These are phyloP conservation scores for Saccharomyces mikatae DNA, from an alignment of 805 yeast species.

Conservation along the genomic window DNA sequence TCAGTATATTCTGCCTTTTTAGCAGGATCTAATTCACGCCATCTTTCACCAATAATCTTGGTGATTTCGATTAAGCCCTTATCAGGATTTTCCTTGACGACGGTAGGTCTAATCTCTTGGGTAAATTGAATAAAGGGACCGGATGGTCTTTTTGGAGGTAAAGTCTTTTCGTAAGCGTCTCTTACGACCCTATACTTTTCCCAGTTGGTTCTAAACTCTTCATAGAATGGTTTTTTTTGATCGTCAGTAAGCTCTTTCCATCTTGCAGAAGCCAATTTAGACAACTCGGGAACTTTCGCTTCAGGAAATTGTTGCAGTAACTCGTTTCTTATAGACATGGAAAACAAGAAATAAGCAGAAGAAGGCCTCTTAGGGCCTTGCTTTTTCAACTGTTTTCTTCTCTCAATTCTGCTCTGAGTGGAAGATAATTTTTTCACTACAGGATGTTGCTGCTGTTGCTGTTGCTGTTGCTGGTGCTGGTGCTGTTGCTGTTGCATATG, in stretches of 20 bases:
- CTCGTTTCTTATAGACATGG: slow-evolving; percentile 29
- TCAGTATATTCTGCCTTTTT: slow-evolving; percentile 29
- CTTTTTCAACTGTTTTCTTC: slow-evolving; percentile 29
- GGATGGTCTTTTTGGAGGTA: slow-evolving; percentile 34
- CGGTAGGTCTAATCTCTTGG: slow-evolving; percentile 29
- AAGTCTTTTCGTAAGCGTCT: slow-evolving; percentile 29
- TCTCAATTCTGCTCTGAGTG: slow-evolving; percentile 31
- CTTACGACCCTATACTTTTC: slow-evolving; percentile 29
- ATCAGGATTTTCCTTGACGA: slow-evolving; percentile 29
- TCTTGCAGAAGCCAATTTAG: slow-evolving; percentile 73
- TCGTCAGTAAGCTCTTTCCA: slow-evolving; percentile 78
- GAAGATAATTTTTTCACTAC: slow-evolving; percentile 28
- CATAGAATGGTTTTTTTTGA: slow-evolving; percentile 75
- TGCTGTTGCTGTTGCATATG: slow-evolving; percentile 12
- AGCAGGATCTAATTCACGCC: slow-evolving; percentile 25
- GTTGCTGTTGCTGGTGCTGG: background rate
- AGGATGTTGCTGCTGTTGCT: slow-evolving; percentile 10
- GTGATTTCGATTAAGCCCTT: slow-evolving; percentile 30
- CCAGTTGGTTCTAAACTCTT: slow-evolving; percentile 35
- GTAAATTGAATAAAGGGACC: slow-evolving; percentile 32
- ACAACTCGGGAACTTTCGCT: slow-evolving; percentile 33
- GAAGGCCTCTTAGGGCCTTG: slow-evolving; percentile 34
- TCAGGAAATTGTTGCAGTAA: slow-evolving; percentile 28
- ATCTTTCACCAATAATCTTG: slow-evolving; percentile 27
- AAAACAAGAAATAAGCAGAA: slow-evolving; percentile 32